A percentile compares a stretch with the other conserved stretches of the same genome.
Conservation (phyloP, 768 basidiomycete species). For the Neoboletus magnificus region DNA sequence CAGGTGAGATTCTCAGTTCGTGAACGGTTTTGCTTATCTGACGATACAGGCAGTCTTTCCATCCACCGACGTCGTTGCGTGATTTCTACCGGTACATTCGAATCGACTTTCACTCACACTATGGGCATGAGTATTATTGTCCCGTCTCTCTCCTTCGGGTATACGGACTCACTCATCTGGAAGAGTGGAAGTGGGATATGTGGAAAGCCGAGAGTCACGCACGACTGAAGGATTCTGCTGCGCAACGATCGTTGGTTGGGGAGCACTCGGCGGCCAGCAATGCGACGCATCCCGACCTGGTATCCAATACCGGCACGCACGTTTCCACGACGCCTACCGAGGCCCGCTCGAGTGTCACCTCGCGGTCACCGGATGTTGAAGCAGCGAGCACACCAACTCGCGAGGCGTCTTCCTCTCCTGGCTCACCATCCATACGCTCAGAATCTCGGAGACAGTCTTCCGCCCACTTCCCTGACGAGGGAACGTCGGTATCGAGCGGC, state of each 20-base stretch:
- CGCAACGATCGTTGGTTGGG: constrained; percentile 14
- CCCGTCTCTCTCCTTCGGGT: constrained; percentile 90
- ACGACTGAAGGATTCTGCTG: constrained; percentile 35
- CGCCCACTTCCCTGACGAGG: not conserved
- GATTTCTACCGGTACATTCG: constrained; percentile 94
- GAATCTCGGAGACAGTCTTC: not conserved
- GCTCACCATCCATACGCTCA: not conserved
- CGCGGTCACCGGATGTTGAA: not conserved
- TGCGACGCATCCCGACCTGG: not conserved
- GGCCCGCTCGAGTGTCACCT: not conserved
- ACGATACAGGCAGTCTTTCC: constrained; percentile 57
- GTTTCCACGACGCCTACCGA: constrained; percentile 2
- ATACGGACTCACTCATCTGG: constrained; percentile 94
- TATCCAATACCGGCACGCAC: constrained; percentile 2
- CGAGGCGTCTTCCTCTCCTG: not conserved
- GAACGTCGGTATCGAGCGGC: not conserved
- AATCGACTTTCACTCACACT: constrained; percentile 90
- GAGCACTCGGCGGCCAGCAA: constrained; percentile 19
- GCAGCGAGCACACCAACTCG: not conserved
- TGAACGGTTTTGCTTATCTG: not conserved
- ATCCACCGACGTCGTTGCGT: constrained; percentile 63
- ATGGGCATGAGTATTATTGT: constrained; percentile 95
- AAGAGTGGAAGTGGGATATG: constrained; percentile 90
- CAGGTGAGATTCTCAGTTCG: constrained; percentile 55
- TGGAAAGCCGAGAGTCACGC: constrained; percentile 71